These are phyloP conservation scores for Uronychia binucleata DNA, from an alignment of 73 alveolate species.

Conservation along the genomic window DNA sequence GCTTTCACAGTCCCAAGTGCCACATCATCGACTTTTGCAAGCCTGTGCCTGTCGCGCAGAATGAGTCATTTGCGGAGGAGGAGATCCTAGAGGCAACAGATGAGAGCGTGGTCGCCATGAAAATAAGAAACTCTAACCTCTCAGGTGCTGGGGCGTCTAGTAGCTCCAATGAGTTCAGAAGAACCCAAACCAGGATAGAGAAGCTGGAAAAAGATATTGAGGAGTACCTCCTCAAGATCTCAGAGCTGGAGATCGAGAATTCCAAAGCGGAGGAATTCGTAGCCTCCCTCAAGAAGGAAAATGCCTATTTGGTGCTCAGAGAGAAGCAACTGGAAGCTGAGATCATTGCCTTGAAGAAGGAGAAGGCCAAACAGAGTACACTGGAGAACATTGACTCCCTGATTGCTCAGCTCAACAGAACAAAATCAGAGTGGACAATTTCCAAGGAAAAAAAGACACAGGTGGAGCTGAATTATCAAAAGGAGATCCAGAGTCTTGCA, in stretches of 20 bases:
- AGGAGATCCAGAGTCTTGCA: neutral
- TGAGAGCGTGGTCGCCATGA: neutral
- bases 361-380: neutral
- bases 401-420: neutral
- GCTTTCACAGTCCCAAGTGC: neutral
- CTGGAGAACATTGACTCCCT: neutral
- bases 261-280: too few species aligned
- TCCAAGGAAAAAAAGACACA: neutral
- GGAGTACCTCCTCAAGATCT: too few species aligned
- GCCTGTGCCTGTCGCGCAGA: neutral
- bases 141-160: neutral
- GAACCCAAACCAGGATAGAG: too few species aligned
- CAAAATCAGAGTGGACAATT: neutral
- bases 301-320: too few species aligned
- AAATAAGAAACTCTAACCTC: neutral
- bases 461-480: neutral
- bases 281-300: too few species aligned
- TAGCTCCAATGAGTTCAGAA: too few species aligned
- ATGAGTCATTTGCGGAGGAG: neutral
- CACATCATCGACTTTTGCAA: neutral
- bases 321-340: neutral
- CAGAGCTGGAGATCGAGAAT: too few species aligned
- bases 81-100: neutral
- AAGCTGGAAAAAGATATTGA: too few species aligned
- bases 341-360: neutral